Conservation (phyloP, 371 early-diverging fungal genomes). For the Circinella minor region DNA sequence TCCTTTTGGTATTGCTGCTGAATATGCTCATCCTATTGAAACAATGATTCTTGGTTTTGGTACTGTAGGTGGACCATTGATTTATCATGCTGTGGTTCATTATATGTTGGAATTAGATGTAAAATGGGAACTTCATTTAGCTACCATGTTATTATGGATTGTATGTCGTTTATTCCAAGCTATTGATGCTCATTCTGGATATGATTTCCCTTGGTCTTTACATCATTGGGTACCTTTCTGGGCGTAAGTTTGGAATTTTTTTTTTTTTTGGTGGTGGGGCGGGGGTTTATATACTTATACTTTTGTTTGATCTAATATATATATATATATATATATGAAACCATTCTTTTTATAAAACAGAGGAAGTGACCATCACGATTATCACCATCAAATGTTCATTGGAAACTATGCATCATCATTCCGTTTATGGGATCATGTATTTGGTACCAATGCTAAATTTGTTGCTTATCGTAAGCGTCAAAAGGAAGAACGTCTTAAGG, state of each 20-base stretch:
- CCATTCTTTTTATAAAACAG: too few species aligned
- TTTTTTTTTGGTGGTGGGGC: too few species aligned
- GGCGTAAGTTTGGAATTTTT: too few species aligned
- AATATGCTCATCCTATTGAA: slow-evolving; percentile 87
- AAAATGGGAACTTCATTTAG: slow-evolving; percentile 73
- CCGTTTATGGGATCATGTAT: slow-evolving; percentile 84
- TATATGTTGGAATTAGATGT: slow-evolving; percentile 20
- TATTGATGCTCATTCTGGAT: slow-evolving; percentile 93
- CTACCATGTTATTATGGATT: slow-evolving; percentile 85
- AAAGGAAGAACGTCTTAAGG: slow-evolving; percentile 29
- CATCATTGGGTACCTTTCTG: slow-evolving; percentile 77
- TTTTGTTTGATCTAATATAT: too few species aligned
- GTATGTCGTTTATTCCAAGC: slow-evolving; percentile 78
- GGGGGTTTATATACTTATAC: too few species aligned
- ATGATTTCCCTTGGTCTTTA: slow-evolving; percentile 93
- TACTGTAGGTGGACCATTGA: slow-evolving; percentile 75
- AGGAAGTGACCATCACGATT: slow-evolving; percentile 87
- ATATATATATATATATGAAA: too few species aligned
- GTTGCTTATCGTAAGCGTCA: slow-evolving; percentile 64
- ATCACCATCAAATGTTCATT: slow-evolving; percentile 82
- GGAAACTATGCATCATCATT: slow-evolving; percentile 83
- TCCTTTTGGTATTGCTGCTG: slow-evolving; percentile 88
- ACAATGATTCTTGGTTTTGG: slow-evolving; percentile 78
- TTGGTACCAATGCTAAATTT: slow-evolving; percentile 83
- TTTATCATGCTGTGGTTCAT: slow-evolving; percentile 39